phyloP scores from a whole-genome alignment of 208 protist genomes.

The Kentomonas sorsogonicus region DNA sequence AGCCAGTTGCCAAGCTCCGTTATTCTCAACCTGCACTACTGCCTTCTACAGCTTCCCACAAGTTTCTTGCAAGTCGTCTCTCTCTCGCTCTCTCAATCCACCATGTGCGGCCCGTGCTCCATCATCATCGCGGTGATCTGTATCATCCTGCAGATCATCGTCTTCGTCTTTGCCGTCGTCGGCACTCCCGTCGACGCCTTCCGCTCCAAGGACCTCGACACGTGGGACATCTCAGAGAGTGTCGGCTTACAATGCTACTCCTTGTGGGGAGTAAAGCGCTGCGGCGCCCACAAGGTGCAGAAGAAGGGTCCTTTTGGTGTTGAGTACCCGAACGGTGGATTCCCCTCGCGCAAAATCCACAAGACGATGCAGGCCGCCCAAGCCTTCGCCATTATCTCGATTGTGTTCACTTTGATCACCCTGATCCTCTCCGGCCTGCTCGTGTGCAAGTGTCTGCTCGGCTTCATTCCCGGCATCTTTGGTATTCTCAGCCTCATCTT shows the following conservation, averaged over 20 bases:
- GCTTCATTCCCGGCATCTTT: conserved; percentile 14
- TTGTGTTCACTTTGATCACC: conserved; percentile 23
- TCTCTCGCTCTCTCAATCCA: too few relatives aligned
- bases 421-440: conserved; percentile 17
- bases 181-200: conserved; percentile 34
- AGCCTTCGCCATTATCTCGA: conserved; percentile 40
- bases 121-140: conserved; percentile 19
- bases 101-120: too few relatives aligned
- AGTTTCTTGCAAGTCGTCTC: too few relatives aligned
- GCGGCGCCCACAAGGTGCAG: conserved; percentile 15
- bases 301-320: not conserved
- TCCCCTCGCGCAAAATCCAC: conserved; percentile 11
- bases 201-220: not conserved
- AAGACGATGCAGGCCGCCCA: conserved; percentile 24
- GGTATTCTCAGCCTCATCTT: conserved; percentile 16
- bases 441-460: conserved; percentile 11
- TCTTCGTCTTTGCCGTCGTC: conserved; percentile 28
- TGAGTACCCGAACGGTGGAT: conserved; percentile 19
- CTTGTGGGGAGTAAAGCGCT: conserved; percentile 31
- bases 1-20: too few relatives aligned
- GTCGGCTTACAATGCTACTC: too few relatives aligned
- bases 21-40: too few relatives aligned
- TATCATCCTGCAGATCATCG: conserved; percentile 21
- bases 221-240: not conserved
- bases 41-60: too few relatives aligned